These are phyloP conservation scores for Russula vinacea DNA, from an alignment of 768 basidiomycete genomes.

Conservation along the genomic window DNA sequence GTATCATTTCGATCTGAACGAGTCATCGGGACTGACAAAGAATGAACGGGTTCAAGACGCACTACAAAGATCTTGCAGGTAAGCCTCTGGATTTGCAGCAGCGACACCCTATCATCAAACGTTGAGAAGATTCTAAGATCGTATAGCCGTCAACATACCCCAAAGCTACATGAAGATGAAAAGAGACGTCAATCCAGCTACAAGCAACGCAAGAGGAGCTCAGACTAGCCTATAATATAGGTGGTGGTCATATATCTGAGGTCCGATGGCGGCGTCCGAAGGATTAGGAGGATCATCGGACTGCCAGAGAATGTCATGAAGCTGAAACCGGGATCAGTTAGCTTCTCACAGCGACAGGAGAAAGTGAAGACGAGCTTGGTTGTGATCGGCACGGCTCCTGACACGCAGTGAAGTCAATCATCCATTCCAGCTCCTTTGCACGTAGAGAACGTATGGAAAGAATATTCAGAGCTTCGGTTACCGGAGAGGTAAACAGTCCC, in stretches of 20 bases:
- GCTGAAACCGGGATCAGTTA: conserved; percentile 37
- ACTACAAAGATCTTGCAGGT: conserved; percentile 71
- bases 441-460: conserved; percentile 16
- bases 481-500: conserved; percentile 18
- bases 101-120: conserved; percentile 58
- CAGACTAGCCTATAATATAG: conserved; percentile 64
- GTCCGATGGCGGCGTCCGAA: conserved; percentile 61
- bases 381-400: conserved; percentile 8
- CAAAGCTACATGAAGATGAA: conserved; percentile 50
- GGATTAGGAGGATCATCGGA: conserved; percentile 67
- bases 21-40: neutral
- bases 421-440: conserved; percentile 7
- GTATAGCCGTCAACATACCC: conserved; percentile 40
- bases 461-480: conserved; percentile 9
- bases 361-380: conserved; percentile 16
- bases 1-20: conserved; percentile 57
- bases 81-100: conserved; percentile 58
- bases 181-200: neutral
- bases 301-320: conserved; percentile 84
- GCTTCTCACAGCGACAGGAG: neutral
- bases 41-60: conserved; percentile 31
- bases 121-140: neutral
- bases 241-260: conserved; percentile 76
- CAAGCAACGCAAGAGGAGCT: neutral
- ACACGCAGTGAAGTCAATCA: conserved; percentile 10